Conservation (phyloP, 768 basidiomycete species). For the Sporobolomyces roseus region DNA sequence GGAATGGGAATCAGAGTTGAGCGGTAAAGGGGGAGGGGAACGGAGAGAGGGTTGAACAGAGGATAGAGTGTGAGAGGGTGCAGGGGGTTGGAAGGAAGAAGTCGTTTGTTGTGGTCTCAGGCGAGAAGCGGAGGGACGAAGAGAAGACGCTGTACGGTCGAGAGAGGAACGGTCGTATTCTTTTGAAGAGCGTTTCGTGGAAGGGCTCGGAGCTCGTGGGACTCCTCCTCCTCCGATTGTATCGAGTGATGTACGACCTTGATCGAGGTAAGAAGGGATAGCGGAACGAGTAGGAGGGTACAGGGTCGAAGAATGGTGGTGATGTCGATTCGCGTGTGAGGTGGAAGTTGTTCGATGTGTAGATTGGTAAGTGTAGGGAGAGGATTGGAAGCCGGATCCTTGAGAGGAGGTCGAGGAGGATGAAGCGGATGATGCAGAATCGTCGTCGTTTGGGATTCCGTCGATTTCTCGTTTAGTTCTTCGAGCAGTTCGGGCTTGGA, state of each 20-base stretch:
- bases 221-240: constrained; percentile 15
- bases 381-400: constrained; percentile 31
- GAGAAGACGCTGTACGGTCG: not conserved
- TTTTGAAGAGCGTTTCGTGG: constrained; percentile 7
- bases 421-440: constrained; percentile 27
- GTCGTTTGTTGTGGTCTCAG: not conserved
- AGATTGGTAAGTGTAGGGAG: constrained; percentile 42
- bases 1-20: not conserved
- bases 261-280: constrained; percentile 28
- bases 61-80: not conserved
- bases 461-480: not conserved
- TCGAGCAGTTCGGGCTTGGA: constrained; percentile 16
- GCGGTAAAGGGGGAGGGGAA: not conserved
- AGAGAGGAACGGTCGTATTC: constrained; percentile 31
- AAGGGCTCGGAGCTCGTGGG: constrained; percentile 24
- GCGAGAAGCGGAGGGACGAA: not conserved
- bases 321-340: not conserved
- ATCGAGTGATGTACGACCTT: constrained; percentile 18
- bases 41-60: not conserved
- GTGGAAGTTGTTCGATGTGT: constrained; percentile 36
- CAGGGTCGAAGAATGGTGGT: constrained; percentile 7
- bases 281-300: constrained; percentile 32
- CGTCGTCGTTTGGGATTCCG: constrained; percentile 31
- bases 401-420: constrained; percentile 14
- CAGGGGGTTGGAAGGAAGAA: no score